Conservation (phyloP, 768 basidiomycete species). For the Leccinum sublutescens region DNA sequence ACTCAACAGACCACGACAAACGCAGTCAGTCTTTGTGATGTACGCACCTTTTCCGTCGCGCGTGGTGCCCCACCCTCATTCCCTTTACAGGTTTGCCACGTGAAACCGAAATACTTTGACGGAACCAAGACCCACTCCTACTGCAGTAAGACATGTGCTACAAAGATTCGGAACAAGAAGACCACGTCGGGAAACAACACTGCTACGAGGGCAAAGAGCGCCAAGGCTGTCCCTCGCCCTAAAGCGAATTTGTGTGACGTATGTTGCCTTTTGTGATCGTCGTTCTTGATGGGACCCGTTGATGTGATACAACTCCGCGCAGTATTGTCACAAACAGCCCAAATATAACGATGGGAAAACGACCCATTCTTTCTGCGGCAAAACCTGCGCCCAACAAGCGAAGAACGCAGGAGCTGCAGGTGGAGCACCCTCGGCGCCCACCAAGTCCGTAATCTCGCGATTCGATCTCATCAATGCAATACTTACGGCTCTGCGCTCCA, state of each 20-base stretch:
- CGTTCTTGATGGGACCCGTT: neutral
- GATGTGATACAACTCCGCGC: slow-evolving; percentile 8
- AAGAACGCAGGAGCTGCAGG: slow-evolving; percentile 29
- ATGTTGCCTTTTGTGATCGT: slow-evolving; percentile 21
- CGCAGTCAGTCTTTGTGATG: slow-evolving; percentile 48
- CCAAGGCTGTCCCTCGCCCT: slow-evolving; percentile 24
- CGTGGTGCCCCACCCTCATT: slow-evolving; percentile 3
- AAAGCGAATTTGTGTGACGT: slow-evolving; percentile 51
- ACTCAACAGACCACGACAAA: slow-evolving; percentile 22
- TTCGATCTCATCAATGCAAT: slow-evolving; percentile 27
- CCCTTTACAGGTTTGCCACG: slow-evolving; percentile 47
- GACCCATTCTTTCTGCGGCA: slow-evolving; percentile 62
- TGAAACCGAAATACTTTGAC: slow-evolving; percentile 55
- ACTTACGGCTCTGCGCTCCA: slow-evolving; percentile 33
- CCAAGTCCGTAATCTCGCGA: slow-evolving; percentile 31
- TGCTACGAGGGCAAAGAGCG: slow-evolving; percentile 26
- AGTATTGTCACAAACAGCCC: slow-evolving; percentile 61
- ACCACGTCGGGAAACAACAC: slow-evolving; percentile 24
- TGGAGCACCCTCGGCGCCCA: slow-evolving; percentile 20
- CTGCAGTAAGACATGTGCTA: slow-evolving; percentile 57
- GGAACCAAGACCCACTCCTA: slow-evolving; percentile 55
- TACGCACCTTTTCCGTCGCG: slow-evolving; percentile 29
- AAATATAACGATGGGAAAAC: slow-evolving; percentile 58
- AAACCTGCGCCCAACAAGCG: slow-evolving; percentile 56
- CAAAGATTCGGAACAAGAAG: slow-evolving; percentile 40